Evolutionary conservation across 2,329 filamentous ascomycete genomes (phyloP), one percentile per base, ranked within the genome.

Genomic region (Didymella keratinophila): DNA sequence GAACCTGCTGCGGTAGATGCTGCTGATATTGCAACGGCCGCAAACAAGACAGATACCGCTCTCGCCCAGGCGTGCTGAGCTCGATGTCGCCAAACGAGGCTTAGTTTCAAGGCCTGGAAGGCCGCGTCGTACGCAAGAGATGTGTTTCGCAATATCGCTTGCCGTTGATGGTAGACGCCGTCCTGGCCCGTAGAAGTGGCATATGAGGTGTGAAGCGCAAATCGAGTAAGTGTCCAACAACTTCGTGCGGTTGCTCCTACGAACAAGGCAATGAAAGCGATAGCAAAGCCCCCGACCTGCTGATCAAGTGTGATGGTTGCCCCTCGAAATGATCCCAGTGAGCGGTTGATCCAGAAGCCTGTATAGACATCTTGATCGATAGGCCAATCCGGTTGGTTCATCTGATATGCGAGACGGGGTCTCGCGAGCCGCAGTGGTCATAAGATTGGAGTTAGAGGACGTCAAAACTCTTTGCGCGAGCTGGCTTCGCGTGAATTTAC

Each of bases 111-210:
- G 2, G 63, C 20, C 8, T 62, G 58, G 6, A 56, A 11, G 3
- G 52, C 41, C 1, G 55, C 63, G 46, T 50, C 62, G 9, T 20
- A 49, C 5, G 64, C 60, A 9, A 55, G 53, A 6, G 58, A 21
- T 3, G 65, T 63, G 37, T 78, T 78, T 1, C 73, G 67, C 3
- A 78, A 55, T 6, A 76, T 63, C 0, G 72, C 63, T 53, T 77
- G 75, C 25, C 73, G 66, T 41, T 73, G 73, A 48, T 75, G 65
- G 28, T 75, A 64, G 6, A 76, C 27, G 10, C 64, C 72, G 56
- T 77, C 75, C 54, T 27, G 1, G 37, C 9, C 6, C 18, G 48
- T 25, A 2, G 11, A 2, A 1, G 55, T 45, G 2, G 65, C 64
- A 8, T 60, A 51, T 11, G 12, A 21, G 1, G 11, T n/a, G 41